Evolutionary conservation across 139 green algal species (phyloP).

Genomic region (Chlorella vulgaris): DNA sequence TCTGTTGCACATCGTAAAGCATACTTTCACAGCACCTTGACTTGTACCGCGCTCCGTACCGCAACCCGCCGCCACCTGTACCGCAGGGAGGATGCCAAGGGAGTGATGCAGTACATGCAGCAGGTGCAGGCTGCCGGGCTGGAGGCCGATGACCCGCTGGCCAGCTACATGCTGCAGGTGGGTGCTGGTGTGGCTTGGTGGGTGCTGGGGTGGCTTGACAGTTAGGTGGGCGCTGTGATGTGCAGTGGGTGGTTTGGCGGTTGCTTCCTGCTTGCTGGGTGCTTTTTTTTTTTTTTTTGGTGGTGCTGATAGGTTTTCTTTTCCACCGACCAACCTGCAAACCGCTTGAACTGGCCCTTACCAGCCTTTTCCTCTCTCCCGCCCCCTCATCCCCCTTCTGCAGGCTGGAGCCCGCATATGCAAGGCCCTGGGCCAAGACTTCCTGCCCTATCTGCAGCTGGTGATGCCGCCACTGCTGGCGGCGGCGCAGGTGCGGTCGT

Average conservation of each 20-base stretch:
- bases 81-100: constrained; percentile 74
- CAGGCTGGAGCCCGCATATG: constrained; percentile 96
- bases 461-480: constrained; percentile 95
- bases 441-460: constrained; percentile 86
- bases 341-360: not conserved
- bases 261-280: no score
- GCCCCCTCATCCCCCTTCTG: not conserved
- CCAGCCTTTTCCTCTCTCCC: not conserved
- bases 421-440: constrained; percentile 96
- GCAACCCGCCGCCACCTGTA: no score
- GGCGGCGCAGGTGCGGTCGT: constrained; percentile 52
- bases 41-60: not conserved
- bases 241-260: no score
- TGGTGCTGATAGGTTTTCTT: not conserved
- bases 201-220: not conserved
- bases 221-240: no score
- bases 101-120: constrained; percentile 90
- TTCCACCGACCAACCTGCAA: not conserved
- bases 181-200: not conserved
- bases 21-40: no score
- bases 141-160: constrained; percentile 68
- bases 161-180: constrained; percentile 88
- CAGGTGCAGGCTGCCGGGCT: constrained; percentile 71
- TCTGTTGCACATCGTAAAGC: no score
- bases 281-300: no score